Evolutionary conservation across 1,139 yeast species (phyloP).

Genomic region (Diutina siamensis): DNA sequence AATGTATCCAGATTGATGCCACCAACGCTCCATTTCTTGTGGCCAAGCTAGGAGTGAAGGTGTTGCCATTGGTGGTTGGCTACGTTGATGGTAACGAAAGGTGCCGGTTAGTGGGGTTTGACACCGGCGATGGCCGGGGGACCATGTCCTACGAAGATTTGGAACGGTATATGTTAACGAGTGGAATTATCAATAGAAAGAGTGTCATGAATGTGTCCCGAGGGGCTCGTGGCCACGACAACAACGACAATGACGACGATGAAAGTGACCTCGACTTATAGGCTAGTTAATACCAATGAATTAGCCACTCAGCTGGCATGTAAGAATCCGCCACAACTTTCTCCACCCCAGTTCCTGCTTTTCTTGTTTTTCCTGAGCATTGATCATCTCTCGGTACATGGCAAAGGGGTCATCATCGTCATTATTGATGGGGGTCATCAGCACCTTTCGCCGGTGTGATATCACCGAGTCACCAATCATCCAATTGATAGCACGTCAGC

Average conservation of each 20-base stretch:
- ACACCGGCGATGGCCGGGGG: conserved; percentile 11
- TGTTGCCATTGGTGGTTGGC: conserved; percentile 61
- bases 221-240: not conserved
- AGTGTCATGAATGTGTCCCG: not conserved
- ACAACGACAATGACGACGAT: not conserved
- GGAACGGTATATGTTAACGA: not conserved
- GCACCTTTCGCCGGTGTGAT: not conserved
- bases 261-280: conserved; percentile 3
- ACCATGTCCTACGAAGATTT: not conserved
- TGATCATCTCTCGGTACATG: not conserved
- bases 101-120: conserved; percentile 56
- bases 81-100: conserved; percentile 50
- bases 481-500: not conserved
- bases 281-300: too few species aligned
- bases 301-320: not conserved
- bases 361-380: not conserved
- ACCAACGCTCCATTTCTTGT: conserved; percentile 63
- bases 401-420: conserved; percentile 1
- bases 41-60: conserved; percentile 46
- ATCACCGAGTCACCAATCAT: conserved; percentile 3
- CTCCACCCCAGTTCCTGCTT: not conserved
- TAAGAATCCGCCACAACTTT: not conserved
- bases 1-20: conserved; percentile 49
- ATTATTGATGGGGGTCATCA: not conserved
- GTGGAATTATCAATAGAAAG: not conserved